These are phyloP conservation scores for Syncephalis plumigaleata DNA, from an alignment of 371 early-diverging fungal genomes.

Conservation along the genomic window DNA sequence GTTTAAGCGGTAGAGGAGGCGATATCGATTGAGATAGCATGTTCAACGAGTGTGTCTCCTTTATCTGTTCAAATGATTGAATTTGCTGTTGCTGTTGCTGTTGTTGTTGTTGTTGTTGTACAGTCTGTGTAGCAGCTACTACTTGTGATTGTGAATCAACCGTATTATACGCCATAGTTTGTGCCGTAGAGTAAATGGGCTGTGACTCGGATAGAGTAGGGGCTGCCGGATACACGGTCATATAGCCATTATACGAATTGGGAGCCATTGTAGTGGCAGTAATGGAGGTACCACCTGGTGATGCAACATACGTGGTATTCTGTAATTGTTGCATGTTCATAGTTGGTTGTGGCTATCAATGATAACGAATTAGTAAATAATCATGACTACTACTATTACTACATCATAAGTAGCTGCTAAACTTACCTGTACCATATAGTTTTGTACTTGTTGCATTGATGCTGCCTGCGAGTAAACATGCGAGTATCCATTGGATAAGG, in stretches of 20 bases:
- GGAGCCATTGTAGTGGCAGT: conserved; percentile 9
- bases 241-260: conserved; percentile 2
- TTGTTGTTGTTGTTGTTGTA: neutral
- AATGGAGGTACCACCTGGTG: conserved; percentile 10
- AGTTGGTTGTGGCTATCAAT: too few relatives aligned
- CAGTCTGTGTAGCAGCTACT: conserved; percentile 7
- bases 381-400: too few relatives aligned
- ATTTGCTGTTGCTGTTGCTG: conserved; percentile 7
- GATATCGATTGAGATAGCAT: too few relatives aligned
- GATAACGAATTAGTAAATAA: too few relatives aligned
- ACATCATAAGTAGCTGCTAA: too few relatives aligned
- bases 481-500: too few relatives aligned
- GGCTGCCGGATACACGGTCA: conserved; percentile 1
- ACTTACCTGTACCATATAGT: too few relatives aligned
- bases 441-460: too few relatives aligned
- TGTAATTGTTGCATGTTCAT: neutral
- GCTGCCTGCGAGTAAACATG: too few relatives aligned
- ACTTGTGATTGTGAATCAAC: conserved; percentile 7
- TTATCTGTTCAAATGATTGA: too few relatives aligned
- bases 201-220: conserved; percentile 9
- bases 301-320: conserved; percentile 15
- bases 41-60: too few relatives aligned
- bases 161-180: conserved; percentile 9
- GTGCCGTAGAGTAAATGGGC: conserved; percentile 6
- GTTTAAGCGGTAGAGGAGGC: too few relatives aligned